These are phyloP conservation scores for Penicillium sp. DNA, from an alignment of 2,329 filamentous ascomycete genomes.

Conservation along the genomic window DNA sequence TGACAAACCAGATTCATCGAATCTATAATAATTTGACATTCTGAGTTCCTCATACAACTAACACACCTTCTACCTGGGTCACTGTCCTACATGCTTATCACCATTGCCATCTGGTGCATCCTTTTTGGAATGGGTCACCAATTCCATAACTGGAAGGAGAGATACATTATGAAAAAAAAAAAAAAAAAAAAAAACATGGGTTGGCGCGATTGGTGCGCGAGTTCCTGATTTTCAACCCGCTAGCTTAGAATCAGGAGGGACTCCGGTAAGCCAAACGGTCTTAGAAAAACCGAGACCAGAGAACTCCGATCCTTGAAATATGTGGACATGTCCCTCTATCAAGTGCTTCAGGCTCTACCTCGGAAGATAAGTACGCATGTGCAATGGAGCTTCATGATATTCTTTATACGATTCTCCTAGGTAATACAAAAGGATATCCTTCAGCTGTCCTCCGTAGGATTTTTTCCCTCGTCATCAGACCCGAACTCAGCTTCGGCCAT, in stretches of 20 bases:
- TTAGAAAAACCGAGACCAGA: too few relatives aligned
- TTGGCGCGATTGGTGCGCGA: too few relatives aligned
- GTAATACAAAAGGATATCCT: neutral
- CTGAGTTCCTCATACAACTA: neutral
- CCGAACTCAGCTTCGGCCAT: slow-evolving; percentile 35
- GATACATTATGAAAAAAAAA: too few relatives aligned
- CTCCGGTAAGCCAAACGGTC: too few relatives aligned
- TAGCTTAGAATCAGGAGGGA: too few relatives aligned
- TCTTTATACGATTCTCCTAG: neutral
- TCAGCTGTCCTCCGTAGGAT: slow-evolving; percentile 15
- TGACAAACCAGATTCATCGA: neutral
- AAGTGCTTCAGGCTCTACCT: too few relatives aligned
- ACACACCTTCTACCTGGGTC: neutral
- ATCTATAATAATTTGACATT: neutral
- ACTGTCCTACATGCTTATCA: neutral
- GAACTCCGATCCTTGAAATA: too few relatives aligned
- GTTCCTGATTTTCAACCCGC: too few relatives aligned
- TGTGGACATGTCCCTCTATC: too few relatives aligned
- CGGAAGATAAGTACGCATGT: too few relatives aligned
- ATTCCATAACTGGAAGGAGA: neutral
- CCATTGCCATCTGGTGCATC: too few relatives aligned
- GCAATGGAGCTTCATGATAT: neutral
- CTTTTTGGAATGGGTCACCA: neutral
- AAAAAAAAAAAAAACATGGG: too few relatives aligned
- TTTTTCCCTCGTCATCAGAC: slow-evolving; percentile 29